phyloP scores from a whole-genome alignment of 345 rosid species.

The Orychophragmus violaceus region DNA sequence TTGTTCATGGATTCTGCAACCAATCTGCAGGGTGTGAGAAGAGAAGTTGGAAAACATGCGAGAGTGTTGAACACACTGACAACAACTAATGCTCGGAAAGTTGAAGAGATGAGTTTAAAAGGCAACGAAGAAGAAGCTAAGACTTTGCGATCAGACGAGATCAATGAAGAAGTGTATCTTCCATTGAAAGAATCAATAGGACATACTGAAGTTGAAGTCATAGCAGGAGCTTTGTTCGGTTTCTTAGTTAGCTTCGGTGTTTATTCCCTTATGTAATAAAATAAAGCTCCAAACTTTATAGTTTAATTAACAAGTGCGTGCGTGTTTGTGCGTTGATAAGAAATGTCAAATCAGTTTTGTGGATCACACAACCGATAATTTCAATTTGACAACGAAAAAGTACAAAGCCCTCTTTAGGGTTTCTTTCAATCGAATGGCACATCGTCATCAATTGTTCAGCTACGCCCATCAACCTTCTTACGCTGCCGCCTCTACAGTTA shows the following conservation, averaged over 20 bases:
- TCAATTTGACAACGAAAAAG: conserved; percentile 8
- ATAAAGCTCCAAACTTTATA: background rate
- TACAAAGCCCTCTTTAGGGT: conserved; percentile 32
- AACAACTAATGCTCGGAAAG: conserved; percentile 6
- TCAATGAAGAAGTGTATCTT: background rate
- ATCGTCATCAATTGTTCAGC: conserved; percentile 38
- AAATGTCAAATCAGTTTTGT: background rate
- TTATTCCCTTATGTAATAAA: conserved; percentile 22
- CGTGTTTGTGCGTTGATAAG: background rate
- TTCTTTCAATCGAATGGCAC: conserved; percentile 36
- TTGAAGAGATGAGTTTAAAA: conserved; percentile 22
- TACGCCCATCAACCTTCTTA: conserved; percentile 28
- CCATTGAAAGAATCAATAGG: conserved; percentile 78
- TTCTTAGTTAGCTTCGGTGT: conserved; percentile 53
- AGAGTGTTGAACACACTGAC: conserved; percentile 48
- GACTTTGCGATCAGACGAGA: conserved; percentile 14
- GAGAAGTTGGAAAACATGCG: conserved; percentile 94
- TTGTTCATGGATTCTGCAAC: too few relatives aligned
- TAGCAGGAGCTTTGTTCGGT: conserved; percentile 74
- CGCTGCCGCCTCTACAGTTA: conserved; percentile 25
- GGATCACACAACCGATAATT: background rate
- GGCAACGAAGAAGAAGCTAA: background rate
- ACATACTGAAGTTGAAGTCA: conserved; percentile 77
- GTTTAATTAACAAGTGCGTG: background rate
- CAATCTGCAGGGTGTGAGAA: conserved; percentile 91